Base-by-base conservation (phyloP, 2,329 filamentous ascomycete genomes). In the Penicillium occitanis region DNA sequence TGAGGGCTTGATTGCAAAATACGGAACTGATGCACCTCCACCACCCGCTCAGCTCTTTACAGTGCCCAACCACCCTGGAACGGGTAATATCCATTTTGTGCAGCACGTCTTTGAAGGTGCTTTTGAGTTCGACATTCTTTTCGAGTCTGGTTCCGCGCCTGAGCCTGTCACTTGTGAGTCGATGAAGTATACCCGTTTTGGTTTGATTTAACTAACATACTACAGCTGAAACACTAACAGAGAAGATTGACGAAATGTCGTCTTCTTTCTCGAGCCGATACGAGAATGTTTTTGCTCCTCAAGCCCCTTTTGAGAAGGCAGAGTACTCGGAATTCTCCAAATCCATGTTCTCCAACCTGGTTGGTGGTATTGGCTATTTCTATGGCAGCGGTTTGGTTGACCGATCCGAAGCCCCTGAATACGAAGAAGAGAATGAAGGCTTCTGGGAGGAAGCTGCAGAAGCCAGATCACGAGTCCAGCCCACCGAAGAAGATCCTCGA, bases 321-420 rank as follows among this genome's bases (percentile, higher is more conserved):
- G 88, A 91, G 73, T 95, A 96, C 75, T 83, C 87, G 58, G 85
- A 84, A 66, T 97, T 98, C 76, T 92, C 90, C 69, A 91, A 92
- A 76, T 93, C 90, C 69, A 90, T 99, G 84, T 91, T 99, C 71
- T 97, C 94, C 1, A 99, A 98, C 76, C 83, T 99, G 40, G 85
- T 97, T 42, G 95, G 95, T 65, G 95, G 95, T 57, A 92, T 98
- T 71, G 95, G 95, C 8, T 98, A 96, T 80, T 99, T 99, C 81
- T 87, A 96, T 73, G 95, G 95, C 48, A 86, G 95, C 66, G 90
- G 92, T 40, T 81, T 97, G 25, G 91, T 97, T 62, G 95, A 99
- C 75, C 90, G 93, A 44, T 97, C 93, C 0, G 91, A 94, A 73
- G 92, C 92, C n/a, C 82, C 90, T 10, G 94, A 96, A 73, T 98